Base-by-base conservation (phyloP, 2,329 filamentous ascomycete genomes). In the Salinomyces thailandicus region DNA sequence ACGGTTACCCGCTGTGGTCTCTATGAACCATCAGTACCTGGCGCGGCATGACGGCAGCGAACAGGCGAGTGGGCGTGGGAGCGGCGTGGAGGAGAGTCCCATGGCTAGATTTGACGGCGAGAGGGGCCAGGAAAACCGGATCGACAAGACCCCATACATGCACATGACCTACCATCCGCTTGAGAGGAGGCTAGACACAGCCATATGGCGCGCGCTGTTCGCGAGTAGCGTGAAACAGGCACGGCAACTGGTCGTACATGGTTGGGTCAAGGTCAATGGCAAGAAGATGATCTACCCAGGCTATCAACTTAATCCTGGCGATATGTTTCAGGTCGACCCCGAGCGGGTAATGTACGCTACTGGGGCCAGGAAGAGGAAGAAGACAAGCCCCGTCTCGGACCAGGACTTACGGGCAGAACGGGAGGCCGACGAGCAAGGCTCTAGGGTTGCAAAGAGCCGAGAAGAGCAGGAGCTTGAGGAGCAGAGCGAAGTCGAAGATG, bases 241-340 rank as follows among this genome's bases (percentile, higher is more conserved):
- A 11, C 77, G 89, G 49, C 89, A 96, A 52, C 93, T 96, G 56
- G 84, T 93, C 40, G 75, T 93, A 18, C 91, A 98, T 62, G 91
- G 91, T 18, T 78, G 78, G 41, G 91, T 98, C 44, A 93, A 79
- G 55, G 91, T 98, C 57, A 98, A 98, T 66, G 91, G 91, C 45
- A 86, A 93, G 64, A 87, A 86, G 89, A 94, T 96, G 83, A 71
- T 74, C 45, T 84, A 91, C 56, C 87, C 91, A 6, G 82, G 85
- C 37, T 98, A 98, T 61, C 78, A 86, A 47, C 74, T 98, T 26
- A 98, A 98, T 61, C 93, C 91, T 2, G 91, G 91, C 49, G 91
- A 98, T 60, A 85, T 98, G 77, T 98, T 98, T 71, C 85, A 93
- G 59, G 89, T 98, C 51, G 82, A 95, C 14, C 72, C 83, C 22